Percentiles rank a stretch among this genome's conserved stretches.
Conservation (phyloP, 129 eudicot genomes). For the Escallonia herrerae region DNA sequence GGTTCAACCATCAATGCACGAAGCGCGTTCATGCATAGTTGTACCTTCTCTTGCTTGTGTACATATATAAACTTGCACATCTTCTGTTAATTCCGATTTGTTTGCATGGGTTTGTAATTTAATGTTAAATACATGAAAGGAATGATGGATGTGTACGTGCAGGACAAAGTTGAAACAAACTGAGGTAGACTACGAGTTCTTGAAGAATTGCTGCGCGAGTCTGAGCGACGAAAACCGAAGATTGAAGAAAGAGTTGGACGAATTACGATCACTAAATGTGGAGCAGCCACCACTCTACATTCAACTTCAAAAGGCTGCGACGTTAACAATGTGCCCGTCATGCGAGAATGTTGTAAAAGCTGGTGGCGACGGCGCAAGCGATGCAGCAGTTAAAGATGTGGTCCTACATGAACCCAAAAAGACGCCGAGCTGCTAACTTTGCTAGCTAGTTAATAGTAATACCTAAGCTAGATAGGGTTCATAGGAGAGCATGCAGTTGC, state of each 20-base stretch:
- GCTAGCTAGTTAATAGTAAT: too few species aligned
- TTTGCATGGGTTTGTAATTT: neutral
- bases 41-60: neutral
- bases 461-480: too few species aligned
- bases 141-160: neutral
- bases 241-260: slow-evolving; percentile 57
- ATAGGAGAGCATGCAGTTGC: too few species aligned
- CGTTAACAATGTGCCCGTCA: slow-evolving; percentile 18
- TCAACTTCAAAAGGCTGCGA: slow-evolving; percentile 15
- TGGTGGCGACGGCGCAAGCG: slow-evolving; percentile 7
- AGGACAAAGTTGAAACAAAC: slow-evolving; percentile 83
- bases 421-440: too few species aligned
- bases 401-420: neutral
- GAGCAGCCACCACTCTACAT: slow-evolving; percentile 28
- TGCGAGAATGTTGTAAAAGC: slow-evolving; percentile 18
- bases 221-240: slow-evolving; percentile 49
- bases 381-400: neutral
- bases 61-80: too few species aligned
- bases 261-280: slow-evolving; percentile 31
- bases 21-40: neutral
- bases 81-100: too few species aligned
- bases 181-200: slow-evolving; percentile 45
- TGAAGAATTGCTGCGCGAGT: slow-evolving; percentile 56
- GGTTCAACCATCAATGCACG: too few species aligned
- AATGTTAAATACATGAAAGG: neutral